These are phyloP conservation scores for Ottelia alismoides DNA, from an alignment of 106 monocot genomes.

Conservation along the genomic window DNA sequence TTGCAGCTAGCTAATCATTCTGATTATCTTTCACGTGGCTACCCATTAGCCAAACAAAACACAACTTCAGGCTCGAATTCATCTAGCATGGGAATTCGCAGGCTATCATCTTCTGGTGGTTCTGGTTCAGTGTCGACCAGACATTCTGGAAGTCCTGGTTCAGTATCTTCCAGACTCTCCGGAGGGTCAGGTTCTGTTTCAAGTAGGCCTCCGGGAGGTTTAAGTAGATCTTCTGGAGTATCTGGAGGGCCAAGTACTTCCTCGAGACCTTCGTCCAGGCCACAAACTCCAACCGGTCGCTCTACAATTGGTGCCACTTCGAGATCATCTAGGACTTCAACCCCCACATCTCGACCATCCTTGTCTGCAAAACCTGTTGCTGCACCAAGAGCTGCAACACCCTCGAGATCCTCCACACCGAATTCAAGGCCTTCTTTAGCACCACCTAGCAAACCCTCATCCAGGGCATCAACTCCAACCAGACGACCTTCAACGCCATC, in stretches of 20 bases:
- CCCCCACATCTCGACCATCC: slow-evolving; percentile 48
- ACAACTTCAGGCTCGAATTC: slow-evolving; percentile 27
- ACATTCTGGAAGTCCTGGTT: slow-evolving; percentile 30
- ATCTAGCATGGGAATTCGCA: slow-evolving; percentile 11
- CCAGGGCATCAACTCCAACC: slow-evolving; percentile 39
- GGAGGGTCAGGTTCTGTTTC: slow-evolving; percentile 13
- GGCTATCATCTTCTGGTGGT: slow-evolving; percentile 42
- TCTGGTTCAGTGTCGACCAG: slow-evolving; percentile 24
- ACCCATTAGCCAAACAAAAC: slow-evolving; percentile 19
- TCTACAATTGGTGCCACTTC: slow-evolving; percentile 20
- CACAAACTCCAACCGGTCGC: slow-evolving; percentile 41
- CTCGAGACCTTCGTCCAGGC: slow-evolving; percentile 42
- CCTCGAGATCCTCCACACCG: slow-evolving; percentile 47
- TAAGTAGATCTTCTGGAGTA: slow-evolving; percentile 46
- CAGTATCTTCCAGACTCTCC: slow-evolving; percentile 34
- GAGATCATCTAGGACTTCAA: slow-evolving; percentile 40
- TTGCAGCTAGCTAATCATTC: slow-evolving; percentile 53
- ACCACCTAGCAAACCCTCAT: slow-evolving; percentile 21
- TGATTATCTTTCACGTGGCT: slow-evolving; percentile 25
- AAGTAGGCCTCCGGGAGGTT: slow-evolving; percentile 23
- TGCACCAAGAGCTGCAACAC: slow-evolving; percentile 45
- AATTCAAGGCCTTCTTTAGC: slow-evolving; percentile 23
- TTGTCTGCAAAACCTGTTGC: slow-evolving; percentile 28
- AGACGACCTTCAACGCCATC: slow-evolving; percentile 46
- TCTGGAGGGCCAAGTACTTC: slow-evolving; percentile 13